Evolutionary conservation across 176 grass and related monocot species (phyloP), one percentile per base, ranked within the genome.

Genomic region (Oropetium thomaeum): DNA sequence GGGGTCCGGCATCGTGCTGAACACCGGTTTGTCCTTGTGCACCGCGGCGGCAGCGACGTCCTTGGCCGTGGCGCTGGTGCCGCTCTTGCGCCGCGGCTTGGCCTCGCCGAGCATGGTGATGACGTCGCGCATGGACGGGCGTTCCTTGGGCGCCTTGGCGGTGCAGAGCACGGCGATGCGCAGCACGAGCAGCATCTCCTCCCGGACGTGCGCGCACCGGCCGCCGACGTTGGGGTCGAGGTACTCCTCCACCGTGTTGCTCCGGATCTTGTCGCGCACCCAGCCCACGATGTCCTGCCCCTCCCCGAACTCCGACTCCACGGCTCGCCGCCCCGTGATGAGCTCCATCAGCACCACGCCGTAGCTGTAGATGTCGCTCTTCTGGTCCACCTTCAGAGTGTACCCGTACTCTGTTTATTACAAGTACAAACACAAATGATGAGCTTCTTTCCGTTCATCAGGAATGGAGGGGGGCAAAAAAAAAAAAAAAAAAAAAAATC

Each of bases 351-450:
- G 76, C 22, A 98, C 95, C 78, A 98, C 91, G 1, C 95, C 91
- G 64, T 85, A 98, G 81, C 95, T 98, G 86, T 98, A 98, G 71
- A 92, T 94, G 81, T 98, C 95, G 70, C 91, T 94, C 95, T 94
- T 98, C 87, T 94, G 84, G 16, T 98, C 95, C 79, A 98, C 95
- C 89, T 93, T 98, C 17, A 94, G 70, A 47, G 91, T 94, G 91
- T 98, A 98, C 16, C 91, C 90, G 45, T 98, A 98, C 84, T 98
- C 95, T 90, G 90, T 43, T 11, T 6, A 10, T 8, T 17, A 20
- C 15, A n/a, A n/a, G n/a, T n/a, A n/a, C n/a, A n/a, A n/a, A n/a
- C n/a, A n/a, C n/a, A n/a, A n/a, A n/a, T n/a, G n/a, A n/a, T n/a
- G n/a, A n/a, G n/a, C n/a, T n/a, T n/a, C n/a, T n/a, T n/a, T n/a